Base-by-base conservation (phyloP, 768 basidiomycete species). In the Suillus weaverae region DNA sequence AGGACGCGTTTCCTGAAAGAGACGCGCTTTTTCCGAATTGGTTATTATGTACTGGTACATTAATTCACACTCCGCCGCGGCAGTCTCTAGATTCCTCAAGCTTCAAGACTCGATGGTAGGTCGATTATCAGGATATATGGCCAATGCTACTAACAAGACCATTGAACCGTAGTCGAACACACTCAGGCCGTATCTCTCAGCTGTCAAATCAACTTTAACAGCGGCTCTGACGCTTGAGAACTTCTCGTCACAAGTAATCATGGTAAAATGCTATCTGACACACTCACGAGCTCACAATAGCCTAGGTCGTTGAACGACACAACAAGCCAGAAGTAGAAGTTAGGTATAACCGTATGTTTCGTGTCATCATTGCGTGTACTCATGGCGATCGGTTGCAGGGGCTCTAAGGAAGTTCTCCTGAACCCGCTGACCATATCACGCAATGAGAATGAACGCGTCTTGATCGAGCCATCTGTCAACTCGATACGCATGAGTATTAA, bases 401-500 rank as follows among this genome's bases (percentile, higher is more conserved):
- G 87, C 67, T 97, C 97, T 4, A 93, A 90, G 73, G 97, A 99
- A 80, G 95, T 95, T 62, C 85, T 99, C 53, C 87, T 99, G 62
- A 96, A 94, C 71, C 93, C 97, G 18, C 83, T 99, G 51, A 89
- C 88, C 46, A 98, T 99, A 79, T 96, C 96, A 13, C 90, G 97
- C 70, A 98, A 97, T 76, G 95, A 98, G 80, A 93, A 95, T 71
- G 97, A 99, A 76, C 90, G 92, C 66, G 97, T 99, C 70, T 81
- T 99, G 70, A 94, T 99, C 79, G 97, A 99, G 77, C 91, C 97
- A 2, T 95, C 94, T 2, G 88, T 99, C 80, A 99, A 99, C 80
- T 97, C 95, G 2, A 93, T 99, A 75, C 89, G 97, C 48, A 83
- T 99, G 64, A 95, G 92, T 78, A 99, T 99, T 80, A 95, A 90